Conservation (phyloP, 306 rosid species). For the Citrullus mucosospermus region DNA sequence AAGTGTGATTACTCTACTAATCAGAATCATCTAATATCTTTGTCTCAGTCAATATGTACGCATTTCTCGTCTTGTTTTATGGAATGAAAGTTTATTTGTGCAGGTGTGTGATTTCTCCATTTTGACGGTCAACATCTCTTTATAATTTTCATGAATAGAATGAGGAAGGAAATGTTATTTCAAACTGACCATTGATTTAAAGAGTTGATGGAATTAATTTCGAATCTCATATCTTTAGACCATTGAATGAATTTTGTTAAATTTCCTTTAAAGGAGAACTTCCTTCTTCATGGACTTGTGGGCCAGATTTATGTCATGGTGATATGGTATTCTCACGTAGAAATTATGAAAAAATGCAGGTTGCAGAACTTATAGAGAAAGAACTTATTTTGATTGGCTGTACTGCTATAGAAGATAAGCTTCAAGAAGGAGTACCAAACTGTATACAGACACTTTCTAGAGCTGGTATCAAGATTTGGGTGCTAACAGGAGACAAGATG, state of each 20-base stretch:
- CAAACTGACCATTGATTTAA: neutral
- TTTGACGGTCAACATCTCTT: neutral
- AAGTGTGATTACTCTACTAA: neutral
- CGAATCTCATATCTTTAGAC: neutral
- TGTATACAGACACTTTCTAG: slow-evolving; percentile 86
- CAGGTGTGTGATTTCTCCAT: neutral
- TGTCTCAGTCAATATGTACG: neutral
- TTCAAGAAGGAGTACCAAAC: slow-evolving; percentile 96
- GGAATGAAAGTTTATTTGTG: neutral
- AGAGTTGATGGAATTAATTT: neutral
- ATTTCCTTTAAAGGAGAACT: neutral
- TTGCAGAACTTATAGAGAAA: slow-evolving; percentile 81
- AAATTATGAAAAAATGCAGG: slow-evolving; percentile 31
- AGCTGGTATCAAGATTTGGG: slow-evolving; percentile 98
- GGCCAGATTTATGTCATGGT: neutral
- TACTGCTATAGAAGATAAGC: slow-evolving; percentile 98
- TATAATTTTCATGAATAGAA: neutral
- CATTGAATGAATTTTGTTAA: neutral
- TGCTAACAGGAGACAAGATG: slow-evolving; percentile 96
- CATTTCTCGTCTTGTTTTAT: neutral
- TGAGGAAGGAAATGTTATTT: neutral
- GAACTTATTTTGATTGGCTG: slow-evolving; percentile 83
- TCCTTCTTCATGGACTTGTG: neutral
- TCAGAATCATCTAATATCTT: neutral
- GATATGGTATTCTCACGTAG: neutral